A percentile compares a stretch with the other conserved stretches of the same genome.
Conservation (phyloP, 106 monocot species). For the Xerophyta viscosa region DNA sequence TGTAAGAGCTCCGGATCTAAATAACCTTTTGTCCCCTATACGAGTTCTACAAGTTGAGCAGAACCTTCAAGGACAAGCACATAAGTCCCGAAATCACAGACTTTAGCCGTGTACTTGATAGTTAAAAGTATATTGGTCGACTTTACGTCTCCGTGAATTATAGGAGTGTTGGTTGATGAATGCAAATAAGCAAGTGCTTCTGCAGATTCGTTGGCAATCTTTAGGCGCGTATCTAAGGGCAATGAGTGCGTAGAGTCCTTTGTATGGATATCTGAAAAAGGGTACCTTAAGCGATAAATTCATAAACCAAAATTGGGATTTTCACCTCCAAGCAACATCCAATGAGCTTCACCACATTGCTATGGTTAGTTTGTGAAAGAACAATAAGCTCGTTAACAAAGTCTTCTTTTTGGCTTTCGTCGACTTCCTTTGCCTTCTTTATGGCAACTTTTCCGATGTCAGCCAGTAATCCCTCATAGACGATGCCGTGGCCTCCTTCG, state of each 20-base stretch:
- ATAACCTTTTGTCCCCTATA: conserved; percentile 1
- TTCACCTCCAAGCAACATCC: conserved; percentile 9
- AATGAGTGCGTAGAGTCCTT: background rate
- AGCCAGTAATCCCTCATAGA: conserved; percentile 5
- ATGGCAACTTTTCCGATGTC: conserved; percentile 6
- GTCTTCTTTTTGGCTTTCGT: conserved; percentile 4
- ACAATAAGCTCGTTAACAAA: conserved; percentile 10
- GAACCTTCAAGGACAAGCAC: background rate
- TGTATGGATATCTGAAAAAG: conserved; percentile 1
- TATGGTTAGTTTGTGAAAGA: conserved; percentile 18
- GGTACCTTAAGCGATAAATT: conserved; percentile 1
- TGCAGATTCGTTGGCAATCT: conserved; percentile 20
- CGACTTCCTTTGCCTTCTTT: conserved; percentile 8
- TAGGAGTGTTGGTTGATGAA: conserved; percentile 7
- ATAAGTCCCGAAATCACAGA: conserved; percentile 5
- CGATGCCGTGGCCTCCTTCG: conserved; percentile 2
- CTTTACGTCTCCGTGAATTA: conserved; percentile 8
- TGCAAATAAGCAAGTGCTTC: conserved; percentile 27
- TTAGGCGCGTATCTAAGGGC: conserved; percentile 19
- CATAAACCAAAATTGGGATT: conserved; percentile 7
- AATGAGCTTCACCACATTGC: conserved; percentile 12
- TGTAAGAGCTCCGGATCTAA: conserved; percentile 5
- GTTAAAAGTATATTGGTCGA: conserved; percentile 1
- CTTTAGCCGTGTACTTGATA: conserved; percentile 1
- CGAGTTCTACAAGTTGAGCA: background rate